Base-by-base conservation (phyloP, 768 basidiomycete genomes). In the Sistotremastrum suecicum region DNA sequence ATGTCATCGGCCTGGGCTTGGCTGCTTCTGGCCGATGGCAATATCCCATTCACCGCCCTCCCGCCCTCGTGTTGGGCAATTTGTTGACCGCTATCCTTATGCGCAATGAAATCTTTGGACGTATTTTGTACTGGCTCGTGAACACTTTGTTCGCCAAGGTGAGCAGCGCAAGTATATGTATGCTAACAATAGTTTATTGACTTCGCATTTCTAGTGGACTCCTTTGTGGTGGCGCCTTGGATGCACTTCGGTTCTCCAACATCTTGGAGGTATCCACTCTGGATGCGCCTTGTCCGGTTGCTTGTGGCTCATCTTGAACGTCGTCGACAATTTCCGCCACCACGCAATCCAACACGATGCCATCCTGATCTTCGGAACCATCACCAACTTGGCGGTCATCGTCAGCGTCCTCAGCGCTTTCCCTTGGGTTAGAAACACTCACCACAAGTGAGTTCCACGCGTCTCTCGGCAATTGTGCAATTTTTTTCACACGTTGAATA, bases 81-180 rank as follows among this genome's bases (percentile, higher is more conserved):
- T 60, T 89, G 41, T 73, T 78, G 52, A 62, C 74, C 29, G 75
- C 83, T 4, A 76, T 88, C 46, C 68, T 89, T 20, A 75, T 84
- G 68, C 71, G 86, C 20, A 89, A 89, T 54, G 86, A 89, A 52
- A 65, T 86, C 2, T 88, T 88, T 51, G 82, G 83, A 7, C 79
- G 86, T n/a, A 60, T 76, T 34, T 56, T 89, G 9, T 89, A 87
- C 57, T 60, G 78, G 40, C 53, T 78, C 20, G 70, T 83, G 50
- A 88, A 84, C 57, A 82, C 75, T 0, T 60, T 71, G 31, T 86
- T 89, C 50, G 80, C 82, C n/a, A 87, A 83, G 71, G 79, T 76
- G 51, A 7, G 59, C 49, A 29, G 29, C 3, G 36, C 35, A 37
- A 34, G 30, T 38, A 11, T 43, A n/a, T 36, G 46, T 38, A 40